Percentiles rank a stretch among this genome's conserved stretches.
Conservation (phyloP, 116 monocot species). For the Iris pallida region DNA sequence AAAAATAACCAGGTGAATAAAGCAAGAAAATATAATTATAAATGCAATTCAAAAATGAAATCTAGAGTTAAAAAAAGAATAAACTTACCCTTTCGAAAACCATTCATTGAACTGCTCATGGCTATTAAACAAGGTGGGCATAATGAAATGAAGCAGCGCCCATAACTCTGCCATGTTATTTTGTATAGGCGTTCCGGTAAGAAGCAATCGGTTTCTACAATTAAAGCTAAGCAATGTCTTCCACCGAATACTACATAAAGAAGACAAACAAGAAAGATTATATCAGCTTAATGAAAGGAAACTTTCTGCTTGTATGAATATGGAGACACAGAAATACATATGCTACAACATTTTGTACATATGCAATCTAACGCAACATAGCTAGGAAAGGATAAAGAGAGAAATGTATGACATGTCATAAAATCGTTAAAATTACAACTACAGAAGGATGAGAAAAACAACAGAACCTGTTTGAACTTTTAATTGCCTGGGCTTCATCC, state of each 20-base stretch:
- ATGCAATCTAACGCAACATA: too few relatives aligned
- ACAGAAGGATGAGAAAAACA: neutral
- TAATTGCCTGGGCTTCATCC: conserved; percentile 93
- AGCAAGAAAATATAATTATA: conserved; percentile 36
- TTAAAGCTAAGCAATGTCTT: conserved; percentile 95
- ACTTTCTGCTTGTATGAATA: neutral
- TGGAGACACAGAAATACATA: neutral
- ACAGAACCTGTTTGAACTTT: conserved; percentile 80
- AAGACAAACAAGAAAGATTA: conserved; percentile 31
- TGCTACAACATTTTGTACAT: too few relatives aligned
- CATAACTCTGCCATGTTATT: conserved; percentile 99
- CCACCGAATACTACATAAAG: conserved; percentile 78
- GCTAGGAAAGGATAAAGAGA: too few relatives aligned
- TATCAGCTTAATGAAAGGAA: conserved; percentile 1
- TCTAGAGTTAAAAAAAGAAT: conserved; percentile 10
- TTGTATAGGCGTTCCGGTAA: conserved; percentile 98
- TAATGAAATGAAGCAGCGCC: conserved; percentile 99
- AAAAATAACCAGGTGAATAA: conserved; percentile 44
- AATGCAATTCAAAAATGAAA: conserved; percentile 3
- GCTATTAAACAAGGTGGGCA: conserved; percentile 98
- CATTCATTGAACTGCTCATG: conserved; percentile 99
- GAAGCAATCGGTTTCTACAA: conserved; percentile 95
- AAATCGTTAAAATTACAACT: too few relatives aligned
- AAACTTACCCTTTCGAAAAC: conserved; percentile 97
- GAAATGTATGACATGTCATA: too few relatives aligned